A percentile compares a stretch with the other conserved stretches of the same genome.
Evolutionary conservation across 2,329 filamentous ascomycete species (phyloP).

Genomic region (Trichoderma harzianum): DNA sequence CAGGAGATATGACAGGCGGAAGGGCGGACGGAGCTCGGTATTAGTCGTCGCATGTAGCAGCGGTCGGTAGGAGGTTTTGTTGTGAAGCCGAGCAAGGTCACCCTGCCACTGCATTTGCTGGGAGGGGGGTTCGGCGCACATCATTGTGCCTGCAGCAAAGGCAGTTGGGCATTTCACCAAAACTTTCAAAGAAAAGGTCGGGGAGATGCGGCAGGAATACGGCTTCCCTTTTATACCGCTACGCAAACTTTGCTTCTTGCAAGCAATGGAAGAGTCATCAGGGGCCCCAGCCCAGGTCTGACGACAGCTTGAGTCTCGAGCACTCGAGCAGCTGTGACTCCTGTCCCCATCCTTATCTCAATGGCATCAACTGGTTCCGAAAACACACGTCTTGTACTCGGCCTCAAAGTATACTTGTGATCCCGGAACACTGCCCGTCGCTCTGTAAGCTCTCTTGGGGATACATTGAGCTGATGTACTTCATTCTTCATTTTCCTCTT

Average conservation of each 20-base stretch:
- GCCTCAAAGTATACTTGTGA: not conserved
- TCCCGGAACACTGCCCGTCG: not conserved
- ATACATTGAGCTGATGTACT: slow-evolving; percentile 1
- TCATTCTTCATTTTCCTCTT: not conserved
- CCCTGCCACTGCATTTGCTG: slow-evolving; percentile 10
- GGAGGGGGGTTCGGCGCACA: not conserved
- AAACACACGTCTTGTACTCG: slow-evolving; percentile 5
- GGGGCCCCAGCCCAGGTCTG: slow-evolving; percentile 17
- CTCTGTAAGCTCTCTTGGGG: not conserved
- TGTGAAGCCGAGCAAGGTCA: slow-evolving; percentile 11
- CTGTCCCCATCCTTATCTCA: slow-evolving; percentile 18
- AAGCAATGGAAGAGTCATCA: slow-evolving; percentile 17
- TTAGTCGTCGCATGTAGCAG: not conserved
- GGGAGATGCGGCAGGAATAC: slow-evolving; percentile 3
- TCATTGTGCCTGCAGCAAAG: not conserved
- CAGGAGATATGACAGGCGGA: not conserved
- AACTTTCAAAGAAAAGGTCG: not conserved
- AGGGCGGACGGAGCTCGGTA: slow-evolving; percentile 6
- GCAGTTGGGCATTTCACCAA: not conserved
- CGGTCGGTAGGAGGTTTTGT: not conserved
- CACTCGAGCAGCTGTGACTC: slow-evolving; percentile 15
- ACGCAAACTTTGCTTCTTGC: slow-evolving; percentile 8
- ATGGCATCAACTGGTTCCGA: not conserved
- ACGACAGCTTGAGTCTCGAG: slow-evolving; percentile 19
- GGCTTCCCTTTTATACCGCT: slow-evolving; percentile 20